Evolutionary conservation across 2,329 filamentous ascomycete genomes (phyloP), one percentile per base, ranked within the genome.

Genomic region (Alternaria alternata): DNA sequence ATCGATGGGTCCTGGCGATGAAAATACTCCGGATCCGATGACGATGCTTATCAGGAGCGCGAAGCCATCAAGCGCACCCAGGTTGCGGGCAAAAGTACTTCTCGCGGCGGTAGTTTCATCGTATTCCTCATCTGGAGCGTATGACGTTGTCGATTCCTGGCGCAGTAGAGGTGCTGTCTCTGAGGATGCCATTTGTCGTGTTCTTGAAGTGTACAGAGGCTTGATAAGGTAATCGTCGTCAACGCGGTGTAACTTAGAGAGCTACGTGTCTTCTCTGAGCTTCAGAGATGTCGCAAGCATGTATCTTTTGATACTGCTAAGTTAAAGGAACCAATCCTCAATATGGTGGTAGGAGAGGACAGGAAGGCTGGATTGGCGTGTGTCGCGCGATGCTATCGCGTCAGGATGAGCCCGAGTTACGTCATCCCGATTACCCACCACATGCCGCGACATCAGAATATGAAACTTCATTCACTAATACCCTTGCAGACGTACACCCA

Each of bases 1-100:
- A 67, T 89, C 87, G 62, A 90, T 85, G 4, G 86, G 82, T 0
- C 87, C 87, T 0, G 88, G 87, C 1, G 87, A 89, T 0, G 88
- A 89, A 66, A 90, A 90, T 22, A 90, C 83, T 48, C 88, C 87
- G 42, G 86, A 88, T 22, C 88, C 88, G 54, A 89, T 88, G 42
- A 89, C 86, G 66, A 89, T 88, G 75, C 85, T 86, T 66, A 89
- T 84, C 54, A 89, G 81, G 48, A 89, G 87, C 18, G 84, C 86
- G 65, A 88, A 89, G 18, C 73, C 76, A 43, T 78, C 74, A 3
- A 73, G 49, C 5, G 76, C 71, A 51, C 68, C 57, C 16, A 78
- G 67, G 44, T 69, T 74, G 38, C 68, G 68, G 7, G 76, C 75
- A 54, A 78, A 78, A 3, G 72, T 77, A n/a, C 68, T 68, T 32